Conservation (phyloP, 2,329 filamentous ascomycete genomes). For the Ascochyta lentis region DNA sequence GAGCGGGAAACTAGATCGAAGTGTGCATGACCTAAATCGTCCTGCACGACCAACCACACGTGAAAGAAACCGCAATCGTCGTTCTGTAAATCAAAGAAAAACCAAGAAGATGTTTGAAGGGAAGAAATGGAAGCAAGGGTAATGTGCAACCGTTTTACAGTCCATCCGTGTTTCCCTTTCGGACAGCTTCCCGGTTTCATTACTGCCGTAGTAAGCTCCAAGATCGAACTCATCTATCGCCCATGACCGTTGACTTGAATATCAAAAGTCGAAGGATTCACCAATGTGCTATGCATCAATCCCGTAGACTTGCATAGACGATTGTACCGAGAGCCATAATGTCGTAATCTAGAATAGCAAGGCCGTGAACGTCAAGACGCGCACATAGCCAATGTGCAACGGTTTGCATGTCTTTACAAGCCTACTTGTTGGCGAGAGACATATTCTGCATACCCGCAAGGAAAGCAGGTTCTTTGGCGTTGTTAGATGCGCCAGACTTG, state of each 20-base stretch:
- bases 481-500: slow-evolving; percentile 14
- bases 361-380: neutral
- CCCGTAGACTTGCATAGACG: neutral
- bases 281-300: neutral
- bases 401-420: neutral
- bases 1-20: neutral
- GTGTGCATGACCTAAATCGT: neutral
- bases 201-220: neutral
- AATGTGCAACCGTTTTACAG: slow-evolving; percentile 3
- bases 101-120: neutral
- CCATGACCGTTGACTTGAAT: neutral
- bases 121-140: neutral
- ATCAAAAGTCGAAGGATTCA: neutral
- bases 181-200: neutral
- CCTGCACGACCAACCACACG: neutral
- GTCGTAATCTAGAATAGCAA: slow-evolving; percentile 10
- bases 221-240: neutral
- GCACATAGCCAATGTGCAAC: neutral
- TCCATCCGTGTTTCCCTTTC: neutral
- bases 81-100: neutral
- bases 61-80: neutral
- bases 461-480: slow-evolving; percentile 22
- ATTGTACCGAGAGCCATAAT: neutral
- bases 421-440: slow-evolving; percentile 30
- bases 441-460: slow-evolving; percentile 36